These are phyloP conservation scores for Pythium phragmitis DNA, from an alignment of 352 stramenopile species.

Conservation along the genomic window DNA sequence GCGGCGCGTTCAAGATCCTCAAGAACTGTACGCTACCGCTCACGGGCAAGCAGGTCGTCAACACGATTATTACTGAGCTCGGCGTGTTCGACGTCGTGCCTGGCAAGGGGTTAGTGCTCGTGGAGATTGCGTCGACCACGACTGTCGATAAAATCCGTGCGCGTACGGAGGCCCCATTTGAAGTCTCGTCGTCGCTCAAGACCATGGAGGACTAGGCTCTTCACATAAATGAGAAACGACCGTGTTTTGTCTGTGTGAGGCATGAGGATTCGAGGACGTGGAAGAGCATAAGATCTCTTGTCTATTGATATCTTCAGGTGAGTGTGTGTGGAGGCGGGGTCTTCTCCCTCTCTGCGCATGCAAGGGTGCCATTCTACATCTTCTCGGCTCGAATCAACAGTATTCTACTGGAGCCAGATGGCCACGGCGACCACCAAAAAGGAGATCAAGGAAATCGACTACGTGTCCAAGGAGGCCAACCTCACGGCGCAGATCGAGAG, in stretches of 20 bases:
- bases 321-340: no score
- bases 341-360: no score
- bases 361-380: not conserved
- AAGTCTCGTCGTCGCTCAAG: slow-evolving; percentile 54
- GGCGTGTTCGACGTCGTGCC: slow-evolving; percentile 76
- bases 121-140: slow-evolving; percentile 85
- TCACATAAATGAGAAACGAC: no score
- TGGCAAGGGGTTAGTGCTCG: slow-evolving; percentile 74
- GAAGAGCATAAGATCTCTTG: not conserved
- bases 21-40: slow-evolving; percentile 92
- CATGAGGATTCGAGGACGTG: slow-evolving; percentile 21
- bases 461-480: slow-evolving; percentile 83
- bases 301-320: no score
- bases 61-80: slow-evolving; percentile 94
- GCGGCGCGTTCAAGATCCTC: slow-evolving; percentile 93
- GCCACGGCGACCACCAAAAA: slow-evolving; percentile 38
- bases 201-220: slow-evolving; percentile 50
- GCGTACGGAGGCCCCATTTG: slow-evolving; percentile 82
- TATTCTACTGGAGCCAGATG: not conserved
- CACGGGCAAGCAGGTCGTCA: slow-evolving; percentile 93
- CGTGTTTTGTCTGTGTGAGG: not conserved
- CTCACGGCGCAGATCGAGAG: slow-evolving; percentile 82
- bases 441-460: slow-evolving; percentile 73
- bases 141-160: slow-evolving; percentile 80
- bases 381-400: not conserved